A percentile compares a stretch with the other conserved stretches of the same genome.
These are phyloP conservation scores for Rhodotorula taiwanensis DNA, from an alignment of 768 basidiomycete genomes.

Conservation along the genomic window DNA sequence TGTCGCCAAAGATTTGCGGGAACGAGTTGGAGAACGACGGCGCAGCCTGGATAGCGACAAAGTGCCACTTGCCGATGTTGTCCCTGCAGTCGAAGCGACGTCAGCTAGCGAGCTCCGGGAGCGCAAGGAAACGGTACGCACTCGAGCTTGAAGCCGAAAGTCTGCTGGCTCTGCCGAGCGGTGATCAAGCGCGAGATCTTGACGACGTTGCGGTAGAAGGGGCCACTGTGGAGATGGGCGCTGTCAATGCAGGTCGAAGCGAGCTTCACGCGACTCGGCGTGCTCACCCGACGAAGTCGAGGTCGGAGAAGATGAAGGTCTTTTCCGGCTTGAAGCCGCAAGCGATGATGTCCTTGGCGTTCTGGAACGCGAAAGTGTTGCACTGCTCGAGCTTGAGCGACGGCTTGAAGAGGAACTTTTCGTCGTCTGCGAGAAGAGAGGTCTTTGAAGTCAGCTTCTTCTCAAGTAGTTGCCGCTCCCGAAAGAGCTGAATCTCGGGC, in stretches of 20 bases:
- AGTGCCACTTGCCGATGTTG: conserved; percentile 96
- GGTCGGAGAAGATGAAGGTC: conserved; percentile 95
- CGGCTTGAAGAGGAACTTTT: conserved; percentile 97
- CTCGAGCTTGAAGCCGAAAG: conserved; percentile 96
- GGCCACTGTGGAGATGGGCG: conserved; percentile 51
- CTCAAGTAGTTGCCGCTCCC: not conserved
- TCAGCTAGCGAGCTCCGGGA: not conserved
- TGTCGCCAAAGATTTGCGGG: conserved; percentile 87
- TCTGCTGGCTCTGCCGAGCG: conserved; percentile 83
- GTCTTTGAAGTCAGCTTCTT: no score
- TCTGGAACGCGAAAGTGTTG: conserved; percentile 68
- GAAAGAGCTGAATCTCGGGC: no score
- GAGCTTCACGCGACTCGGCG: not conserved
- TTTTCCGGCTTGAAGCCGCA: conserved; percentile 84
- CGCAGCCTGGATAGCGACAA: conserved; percentile 88
- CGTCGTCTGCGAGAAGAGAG: no score
- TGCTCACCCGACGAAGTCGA: conserved; percentile 64
- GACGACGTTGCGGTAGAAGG: conserved; percentile 90
- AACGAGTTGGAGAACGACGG: conserved; percentile 98
- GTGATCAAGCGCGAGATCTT: conserved; percentile 89
- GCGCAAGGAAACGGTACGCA: conserved; percentile 49
- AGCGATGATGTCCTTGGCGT: conserved; percentile 94
- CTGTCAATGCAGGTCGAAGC: not conserved
- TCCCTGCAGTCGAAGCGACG: conserved; percentile 70
- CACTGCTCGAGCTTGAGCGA: conserved; percentile 85